Evolutionary conservation across 805 yeast genomes (phyloP).

Genomic region (Schizosaccharomyces cryophilus): DNA sequence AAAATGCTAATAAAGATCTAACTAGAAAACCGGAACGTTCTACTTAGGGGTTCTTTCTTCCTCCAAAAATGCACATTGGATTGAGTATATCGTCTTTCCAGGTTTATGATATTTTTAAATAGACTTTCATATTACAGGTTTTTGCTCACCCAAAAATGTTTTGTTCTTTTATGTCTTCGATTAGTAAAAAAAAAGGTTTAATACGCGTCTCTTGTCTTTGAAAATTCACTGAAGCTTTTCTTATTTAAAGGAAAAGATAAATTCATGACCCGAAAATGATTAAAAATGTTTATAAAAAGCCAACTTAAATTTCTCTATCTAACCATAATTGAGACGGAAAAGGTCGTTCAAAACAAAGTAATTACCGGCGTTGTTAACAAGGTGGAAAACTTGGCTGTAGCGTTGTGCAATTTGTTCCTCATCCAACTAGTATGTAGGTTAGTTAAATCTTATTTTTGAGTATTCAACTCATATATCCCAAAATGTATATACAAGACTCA

Average conservation of each 20-base stretch:
- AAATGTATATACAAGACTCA: background rate
- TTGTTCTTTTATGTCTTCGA: too few relatives aligned
- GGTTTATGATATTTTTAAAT: too few relatives aligned
- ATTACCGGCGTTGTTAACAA: conserved; percentile 74
- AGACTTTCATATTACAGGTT: too few relatives aligned
- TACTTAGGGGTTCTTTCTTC: background rate
- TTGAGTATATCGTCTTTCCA: too few relatives aligned
- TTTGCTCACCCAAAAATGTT: too few relatives aligned
- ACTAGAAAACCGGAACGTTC: conserved; percentile 2
- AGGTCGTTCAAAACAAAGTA: conserved; percentile 92
- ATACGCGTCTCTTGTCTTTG: too few relatives aligned
- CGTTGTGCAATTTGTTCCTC: conserved; percentile 90
- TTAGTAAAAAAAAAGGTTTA: too few relatives aligned
- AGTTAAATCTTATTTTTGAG: background rate
- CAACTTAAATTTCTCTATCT: background rate
- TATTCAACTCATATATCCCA: background rate
- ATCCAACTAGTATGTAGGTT: conserved; percentile 23
- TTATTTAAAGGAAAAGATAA: background rate
- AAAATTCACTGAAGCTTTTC: too few relatives aligned
- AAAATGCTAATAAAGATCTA: background rate
- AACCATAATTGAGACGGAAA: conserved; percentile 58
- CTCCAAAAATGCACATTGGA: too few relatives aligned
- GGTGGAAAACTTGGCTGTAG: conserved; percentile 92
- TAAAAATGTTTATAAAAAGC: background rate
- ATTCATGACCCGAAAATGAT: background rate